These are phyloP conservation scores for Liriodendron chinense DNA, from an alignment of 164 flowering plant species.

Conservation along the genomic window DNA sequence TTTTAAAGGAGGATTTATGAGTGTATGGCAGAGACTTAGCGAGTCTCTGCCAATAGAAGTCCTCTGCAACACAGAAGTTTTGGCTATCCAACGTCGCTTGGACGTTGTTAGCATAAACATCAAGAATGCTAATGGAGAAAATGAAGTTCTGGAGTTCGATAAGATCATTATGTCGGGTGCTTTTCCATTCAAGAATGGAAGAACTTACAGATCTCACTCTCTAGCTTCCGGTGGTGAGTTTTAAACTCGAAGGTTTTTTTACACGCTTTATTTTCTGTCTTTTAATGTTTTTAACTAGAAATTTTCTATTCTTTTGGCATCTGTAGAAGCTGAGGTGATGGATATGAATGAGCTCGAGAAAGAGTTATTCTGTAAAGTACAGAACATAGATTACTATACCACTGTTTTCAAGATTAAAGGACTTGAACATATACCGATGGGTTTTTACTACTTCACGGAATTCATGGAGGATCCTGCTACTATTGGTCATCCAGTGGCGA, in stretches of 20 bases:
- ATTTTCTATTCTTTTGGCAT: constrained; percentile 20
- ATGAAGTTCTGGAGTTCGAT: constrained; percentile 46
- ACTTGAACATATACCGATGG: constrained; percentile 58
- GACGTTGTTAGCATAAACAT: constrained; percentile 32
- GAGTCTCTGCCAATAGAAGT: constrained; percentile 44
- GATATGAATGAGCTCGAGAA: constrained; percentile 55
- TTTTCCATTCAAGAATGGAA: constrained; percentile 54
- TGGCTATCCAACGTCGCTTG: constrained; percentile 36
- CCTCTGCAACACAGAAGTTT: constrained; percentile 59
- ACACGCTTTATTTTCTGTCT: not conserved
- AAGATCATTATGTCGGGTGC: constrained; percentile 67
- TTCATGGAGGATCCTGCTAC: constrained; percentile 74
- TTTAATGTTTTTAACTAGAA: not conserved
- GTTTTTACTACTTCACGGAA: constrained; percentile 72
- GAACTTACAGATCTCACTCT: constrained; percentile 42
- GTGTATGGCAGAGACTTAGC: constrained; percentile 58
- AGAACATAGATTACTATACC: constrained; percentile 74
- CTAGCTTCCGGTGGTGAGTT: constrained; percentile 24
- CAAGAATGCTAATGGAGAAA: constrained; percentile 28
- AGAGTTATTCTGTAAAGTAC: constrained; percentile 60
- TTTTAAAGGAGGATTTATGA: constrained; percentile 64
- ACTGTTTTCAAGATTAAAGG: constrained; percentile 75
- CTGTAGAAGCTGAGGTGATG: constrained; percentile 31
- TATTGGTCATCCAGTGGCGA: constrained; percentile 76
- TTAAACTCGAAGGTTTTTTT: not conserved